Conservation (phyloP, 768 basidiomycete species). For the Pleurotus cornucopiae region DNA sequence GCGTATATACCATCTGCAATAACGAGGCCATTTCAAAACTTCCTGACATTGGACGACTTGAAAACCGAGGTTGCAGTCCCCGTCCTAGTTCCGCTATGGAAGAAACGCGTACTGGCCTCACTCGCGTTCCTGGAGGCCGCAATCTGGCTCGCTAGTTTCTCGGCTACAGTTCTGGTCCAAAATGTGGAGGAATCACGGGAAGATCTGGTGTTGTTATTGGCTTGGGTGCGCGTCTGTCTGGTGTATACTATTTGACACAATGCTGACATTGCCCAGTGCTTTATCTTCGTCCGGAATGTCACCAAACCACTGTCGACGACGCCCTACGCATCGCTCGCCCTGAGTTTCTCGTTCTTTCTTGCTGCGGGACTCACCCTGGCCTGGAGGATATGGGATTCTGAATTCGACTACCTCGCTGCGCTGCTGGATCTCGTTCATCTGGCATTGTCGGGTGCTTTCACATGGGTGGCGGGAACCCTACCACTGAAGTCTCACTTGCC, state of each 20-base stretch:
- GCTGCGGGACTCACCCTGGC: neutral
- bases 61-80: slow-evolving; percentile 16
- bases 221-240: slow-evolving; percentile 43
- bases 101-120: slow-evolving; percentile 27
- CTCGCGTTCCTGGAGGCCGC: slow-evolving; percentile 35
- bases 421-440: slow-evolving; percentile 25
- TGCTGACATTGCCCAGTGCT: slow-evolving; percentile 29
- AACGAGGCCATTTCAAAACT: slow-evolving; percentile 45
- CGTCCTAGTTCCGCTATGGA: slow-evolving; percentile 19
- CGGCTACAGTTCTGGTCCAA: slow-evolving; percentile 25
- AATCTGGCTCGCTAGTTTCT: slow-evolving; percentile 39
- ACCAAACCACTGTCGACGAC: slow-evolving; percentile 42
- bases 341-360: slow-evolving; percentile 34
- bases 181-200: slow-evolving; percentile 18
- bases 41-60: slow-evolving; percentile 43
- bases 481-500: slow-evolving; percentile 45
- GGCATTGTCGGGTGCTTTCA: slow-evolving; percentile 30
- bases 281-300: slow-evolving; percentile 34
- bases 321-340: slow-evolving; percentile 46
- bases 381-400: slow-evolving; percentile 12
- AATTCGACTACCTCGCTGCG: slow-evolving; percentile 11
- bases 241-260: slow-evolving; percentile 2
- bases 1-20: slow-evolving; percentile 18
- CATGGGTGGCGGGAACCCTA: slow-evolving; percentile 52
- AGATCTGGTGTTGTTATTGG: slow-evolving; percentile 29